Base-by-base conservation (phyloP, 2,329 filamentous ascomycete species). In the Didymella exigua region DNA sequence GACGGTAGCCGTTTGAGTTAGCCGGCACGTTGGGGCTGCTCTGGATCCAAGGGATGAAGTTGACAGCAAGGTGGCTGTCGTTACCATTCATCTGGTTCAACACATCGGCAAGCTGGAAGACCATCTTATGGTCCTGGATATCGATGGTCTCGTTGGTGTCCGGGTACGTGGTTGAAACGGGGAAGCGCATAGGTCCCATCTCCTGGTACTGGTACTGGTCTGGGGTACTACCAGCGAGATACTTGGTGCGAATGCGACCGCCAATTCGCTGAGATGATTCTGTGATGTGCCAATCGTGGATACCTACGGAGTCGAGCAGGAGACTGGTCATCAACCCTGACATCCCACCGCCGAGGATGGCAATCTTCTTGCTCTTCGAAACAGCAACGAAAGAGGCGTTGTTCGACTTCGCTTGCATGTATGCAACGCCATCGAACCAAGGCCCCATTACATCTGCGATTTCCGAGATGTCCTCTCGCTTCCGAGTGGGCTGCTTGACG, bases 151-250 rank as follows among this genome's bases (percentile, higher is more conserved):
- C 78, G 58, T 86, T 85, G n/a, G 79, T 78, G 24, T 77, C 76
- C 2, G 79, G 68, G 58, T 83, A 79, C 1, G 69, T 76, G 14
- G 79, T 72, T 2, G 77, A 79, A 14, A 82, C 77, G 0, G 86
- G 86, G 60, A 89, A 85, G 2, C 86, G 77, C 85, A 89, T 88
- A 0, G 85, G 84, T 0, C 86, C 86, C 83, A 82, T 82, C 66
- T 88, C 86, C 63, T 88, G 85, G 68, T 89, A 89, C 18, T 86
- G 85, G 64, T 89, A 88, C 56, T 88, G 79, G 18, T 82, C 81
- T 0, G 84, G 83, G 0, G 78, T 80, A 4, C 81, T 83, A 4
- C 81, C 83, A 2, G 81, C 80, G 2, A 89, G 78, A 49, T 89
- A 89, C 49, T 80, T 80, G 2, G 86, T 89, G 52, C 84, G 84